phyloP scores from a whole-genome alignment of 306 rosid genomes.

The Cucumis melo region DNA sequence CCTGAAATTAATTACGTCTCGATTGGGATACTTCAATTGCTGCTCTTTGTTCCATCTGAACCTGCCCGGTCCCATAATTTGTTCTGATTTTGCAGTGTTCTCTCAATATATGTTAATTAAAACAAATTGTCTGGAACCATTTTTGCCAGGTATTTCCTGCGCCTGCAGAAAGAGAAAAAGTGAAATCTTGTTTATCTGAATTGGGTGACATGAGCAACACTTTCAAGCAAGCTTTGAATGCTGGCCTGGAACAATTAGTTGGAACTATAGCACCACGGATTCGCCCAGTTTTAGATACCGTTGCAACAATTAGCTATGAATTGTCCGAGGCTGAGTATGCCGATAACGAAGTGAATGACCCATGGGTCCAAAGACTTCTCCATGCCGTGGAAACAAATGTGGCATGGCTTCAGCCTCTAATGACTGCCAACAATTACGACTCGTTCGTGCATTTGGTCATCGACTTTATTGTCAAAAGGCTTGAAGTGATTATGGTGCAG shows the following conservation, averaged over 20 bases:
- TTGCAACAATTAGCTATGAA: conserved; percentile 79
- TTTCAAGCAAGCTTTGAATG: conserved; percentile 73
- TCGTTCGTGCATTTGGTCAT: conserved; percentile 67
- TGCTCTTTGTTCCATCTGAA: neutral
- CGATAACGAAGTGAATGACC: conserved; percentile 89
- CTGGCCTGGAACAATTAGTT: conserved; percentile 78
- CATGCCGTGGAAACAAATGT: conserved; percentile 80
- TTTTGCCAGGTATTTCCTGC: conserved; percentile 61
- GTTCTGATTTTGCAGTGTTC: neutral
- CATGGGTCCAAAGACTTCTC: conserved; percentile 96
- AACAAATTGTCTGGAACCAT: conserved; percentile 5
- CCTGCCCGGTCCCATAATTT: neutral
- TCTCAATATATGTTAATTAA: neutral
- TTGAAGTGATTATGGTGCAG: conserved; percentile 98
- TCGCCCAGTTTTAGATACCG: conserved; percentile 73
- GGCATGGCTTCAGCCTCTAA: conserved; percentile 80
- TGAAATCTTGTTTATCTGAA: conserved; percentile 90
- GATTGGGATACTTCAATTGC: neutral
- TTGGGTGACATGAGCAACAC: conserved; percentile 71
- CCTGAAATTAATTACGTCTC: neutral
- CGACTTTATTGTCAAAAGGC: conserved; percentile 80
- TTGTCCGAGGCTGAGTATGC: conserved; percentile 86
- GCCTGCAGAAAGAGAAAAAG: conserved; percentile 66
- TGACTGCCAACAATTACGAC: conserved; percentile 83
- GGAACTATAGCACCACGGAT: conserved; percentile 63